Evolutionary conservation across 2,329 filamentous ascomycete species (phyloP).

Genomic region (Torrubiellomyces zombiae): DNA sequence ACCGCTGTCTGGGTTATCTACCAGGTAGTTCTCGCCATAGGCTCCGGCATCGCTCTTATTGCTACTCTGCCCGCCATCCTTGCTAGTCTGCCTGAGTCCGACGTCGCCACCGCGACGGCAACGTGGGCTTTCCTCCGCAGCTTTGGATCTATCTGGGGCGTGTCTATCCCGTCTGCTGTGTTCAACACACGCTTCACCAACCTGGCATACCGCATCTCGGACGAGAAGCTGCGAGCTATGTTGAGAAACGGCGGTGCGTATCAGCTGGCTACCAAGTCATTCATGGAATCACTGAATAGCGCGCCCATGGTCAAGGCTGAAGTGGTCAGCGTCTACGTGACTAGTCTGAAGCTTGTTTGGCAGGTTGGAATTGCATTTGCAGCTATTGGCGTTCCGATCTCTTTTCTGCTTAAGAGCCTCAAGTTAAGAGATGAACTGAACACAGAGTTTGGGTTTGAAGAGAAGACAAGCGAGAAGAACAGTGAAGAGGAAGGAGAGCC

Average conservation of each 20-base stretch:
- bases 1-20: constrained; percentile 23
- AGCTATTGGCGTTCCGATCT: constrained; percentile 8
- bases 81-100: constrained; percentile 19
- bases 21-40: constrained; percentile 22
- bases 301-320: constrained; percentile 4
- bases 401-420: constrained; percentile 8
- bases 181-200: constrained; percentile 6
- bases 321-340: constrained; percentile 7
- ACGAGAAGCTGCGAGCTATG: constrained; percentile 2
- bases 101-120: constrained; percentile 19
- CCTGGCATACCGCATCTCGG: constrained; percentile 3
- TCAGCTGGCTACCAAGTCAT: constrained; percentile 7
- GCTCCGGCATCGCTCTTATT: constrained; percentile 24
- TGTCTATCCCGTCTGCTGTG: constrained; percentile 22
- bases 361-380: constrained; percentile 12
- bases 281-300: constrained; percentile 6
- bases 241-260: constrained; percentile 11
- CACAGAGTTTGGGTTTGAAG: constrained; percentile 13
- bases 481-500: no score
- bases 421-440: constrained; percentile 10
- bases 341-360: constrained; percentile 9
- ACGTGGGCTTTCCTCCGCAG: constrained; percentile 28
- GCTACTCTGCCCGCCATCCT: constrained; percentile 25
- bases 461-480: no score
- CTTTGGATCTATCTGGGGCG: constrained; percentile 30